Base-by-base conservation (phyloP, 805 yeast species). In the Candida golubevii region DNA sequence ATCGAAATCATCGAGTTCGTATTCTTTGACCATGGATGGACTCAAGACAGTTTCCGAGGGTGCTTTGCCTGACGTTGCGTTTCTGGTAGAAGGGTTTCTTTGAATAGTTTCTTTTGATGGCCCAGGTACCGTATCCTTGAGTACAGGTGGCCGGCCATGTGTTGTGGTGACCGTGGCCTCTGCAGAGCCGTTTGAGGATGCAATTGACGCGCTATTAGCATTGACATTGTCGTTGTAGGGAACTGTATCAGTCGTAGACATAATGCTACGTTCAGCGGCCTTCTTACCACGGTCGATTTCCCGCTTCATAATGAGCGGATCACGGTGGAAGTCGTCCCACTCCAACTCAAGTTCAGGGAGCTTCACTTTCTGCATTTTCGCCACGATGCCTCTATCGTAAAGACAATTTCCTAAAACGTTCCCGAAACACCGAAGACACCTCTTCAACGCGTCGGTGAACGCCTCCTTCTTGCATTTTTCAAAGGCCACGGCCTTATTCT, bases 401-500 rank as follows among this genome's bases (percentile, higher is more conserved):
- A 86, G 73, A 63, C 95, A 86, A 56, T 86, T 86, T 1, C 95
- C 95, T 57, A 86, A 64, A 0, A 86, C 82, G 52, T 83, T 79
- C 33, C 95, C 96, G 57, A 88, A 87, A 50, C 84, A 82, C 49
- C 95, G 69, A 42, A 90, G 68, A 11, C 91, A 83, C 39, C 93
- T 71, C 63, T 88, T 89, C 45, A 85, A 64, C 0, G 86, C 97
- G 61, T 86, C 90, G 0, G 90, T 85, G n/a, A 83, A 77, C 0
- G 96, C 93, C 55, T 85, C 93, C 55, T 88, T 86, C 60, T 80
- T 82, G 45, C 95, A 85, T 58, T 86, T 88, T 42, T 80, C 88
- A 59, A 77, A 83, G 0, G 95, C 91, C 66, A 78, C 77, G 2
- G 84, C 83, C 58, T 79, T 82, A 18, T 81, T 72, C 39, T 79